phyloP scores from a whole-genome alignment of 1,139 yeast species.

The Ogataea hybrid region DNA sequence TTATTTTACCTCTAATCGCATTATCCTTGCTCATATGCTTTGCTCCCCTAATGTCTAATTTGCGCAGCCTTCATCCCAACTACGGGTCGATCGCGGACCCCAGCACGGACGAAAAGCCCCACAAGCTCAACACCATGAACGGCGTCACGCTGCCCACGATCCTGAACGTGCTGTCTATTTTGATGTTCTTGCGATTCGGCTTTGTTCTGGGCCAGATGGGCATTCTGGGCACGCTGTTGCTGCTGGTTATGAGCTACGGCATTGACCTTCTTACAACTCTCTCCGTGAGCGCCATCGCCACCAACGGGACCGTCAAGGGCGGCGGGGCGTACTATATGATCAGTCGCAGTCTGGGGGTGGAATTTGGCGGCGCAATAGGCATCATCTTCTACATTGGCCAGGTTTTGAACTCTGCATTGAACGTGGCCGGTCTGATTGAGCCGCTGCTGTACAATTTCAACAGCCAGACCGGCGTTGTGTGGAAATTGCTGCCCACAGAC shows the following conservation, averaged over 20 bases:
- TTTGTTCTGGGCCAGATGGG: constrained; percentile 81
- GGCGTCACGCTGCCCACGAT: constrained; percentile 82
- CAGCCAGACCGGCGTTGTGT: constrained; percentile 51
- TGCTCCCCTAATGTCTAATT: constrained; percentile 2
- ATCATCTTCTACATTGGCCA: constrained; percentile 76
- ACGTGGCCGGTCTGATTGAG: constrained; percentile 78
- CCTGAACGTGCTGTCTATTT: constrained; percentile 68
- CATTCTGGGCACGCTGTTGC: constrained; percentile 55
- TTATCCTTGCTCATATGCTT: not conserved
- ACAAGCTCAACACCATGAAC: constrained; percentile 65
- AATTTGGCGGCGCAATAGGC: constrained; percentile 83
- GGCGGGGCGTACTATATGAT: constrained; percentile 88
- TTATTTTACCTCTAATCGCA: not conserved
- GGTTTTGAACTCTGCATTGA: constrained; percentile 69
- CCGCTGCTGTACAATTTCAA: constrained; percentile 72
- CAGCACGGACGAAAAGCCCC: constrained; percentile 8
- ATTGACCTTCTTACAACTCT: constrained; percentile 69
- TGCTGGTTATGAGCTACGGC: constrained; percentile 58
- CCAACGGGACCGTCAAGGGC: constrained; percentile 80
- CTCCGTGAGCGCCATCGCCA: constrained; percentile 75
- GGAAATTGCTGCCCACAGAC: constrained; percentile 54
- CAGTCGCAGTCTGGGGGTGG: constrained; percentile 76
- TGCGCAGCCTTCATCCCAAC: constrained; percentile 1
- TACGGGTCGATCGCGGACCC: constrained; percentile 5
- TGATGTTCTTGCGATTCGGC: constrained; percentile 80